Conservation (phyloP, 2,329 filamentous ascomycete species). For the Neospermospora avenae region DNA sequence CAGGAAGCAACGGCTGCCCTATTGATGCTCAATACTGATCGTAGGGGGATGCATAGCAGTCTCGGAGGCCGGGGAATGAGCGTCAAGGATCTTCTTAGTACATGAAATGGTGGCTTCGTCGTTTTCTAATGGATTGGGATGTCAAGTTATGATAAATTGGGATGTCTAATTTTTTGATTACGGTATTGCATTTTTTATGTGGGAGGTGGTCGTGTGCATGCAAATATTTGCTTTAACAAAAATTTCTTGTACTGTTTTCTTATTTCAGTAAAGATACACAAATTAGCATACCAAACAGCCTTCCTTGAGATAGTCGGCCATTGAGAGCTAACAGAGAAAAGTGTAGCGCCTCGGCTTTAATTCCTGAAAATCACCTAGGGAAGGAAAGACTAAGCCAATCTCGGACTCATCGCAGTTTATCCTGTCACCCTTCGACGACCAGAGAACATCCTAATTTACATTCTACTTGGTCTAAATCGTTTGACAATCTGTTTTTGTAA, state of each 20-base stretch:
- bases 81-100: constrained; percentile 52
- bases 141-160: background rate
- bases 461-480: too few species aligned
- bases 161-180: background rate
- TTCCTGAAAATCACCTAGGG: too few species aligned
- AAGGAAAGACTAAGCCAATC: too few species aligned
- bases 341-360: too few species aligned
- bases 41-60: constrained; percentile 38
- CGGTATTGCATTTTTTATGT: background rate
- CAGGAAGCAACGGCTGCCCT: constrained; percentile 74
- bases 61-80: constrained; percentile 47
- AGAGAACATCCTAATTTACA: too few species aligned
- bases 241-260: background rate
- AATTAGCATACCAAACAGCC: too few species aligned
- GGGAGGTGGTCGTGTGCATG: background rate
- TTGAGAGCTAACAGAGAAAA: too few species aligned
- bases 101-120: constrained; percentile 32
- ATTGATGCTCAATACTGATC: constrained; percentile 82
- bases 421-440: too few species aligned
- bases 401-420: too few species aligned
- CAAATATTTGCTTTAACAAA: background rate
- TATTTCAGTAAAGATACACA: background rate
- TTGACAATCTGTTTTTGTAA: too few species aligned
- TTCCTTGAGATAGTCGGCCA: too few species aligned
- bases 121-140: background rate